Evolutionary conservation across 768 basidiomycete species (phyloP).

Genomic region (Trametes gibbosa): DNA sequence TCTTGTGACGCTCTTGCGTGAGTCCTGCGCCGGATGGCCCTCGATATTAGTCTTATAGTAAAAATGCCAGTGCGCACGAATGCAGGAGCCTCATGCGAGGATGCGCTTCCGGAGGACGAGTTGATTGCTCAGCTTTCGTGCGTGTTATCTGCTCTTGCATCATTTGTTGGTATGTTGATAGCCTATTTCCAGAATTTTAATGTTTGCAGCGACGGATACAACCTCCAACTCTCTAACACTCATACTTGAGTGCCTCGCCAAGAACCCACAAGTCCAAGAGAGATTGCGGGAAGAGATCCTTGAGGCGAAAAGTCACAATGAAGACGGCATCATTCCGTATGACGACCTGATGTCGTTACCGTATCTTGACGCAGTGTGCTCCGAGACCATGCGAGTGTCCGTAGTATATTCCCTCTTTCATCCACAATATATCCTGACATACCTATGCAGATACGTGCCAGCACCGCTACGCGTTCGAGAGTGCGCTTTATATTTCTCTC

Average conservation of each 20-base stretch:
- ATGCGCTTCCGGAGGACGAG: slow-evolving; percentile 13
- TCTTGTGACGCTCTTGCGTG: background rate
- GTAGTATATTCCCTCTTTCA: slow-evolving; percentile 37
- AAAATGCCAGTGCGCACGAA: slow-evolving; percentile 8
- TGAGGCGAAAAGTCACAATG: background rate
- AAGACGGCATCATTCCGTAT: slow-evolving; percentile 33
- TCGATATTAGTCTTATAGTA: too few relatives aligned
- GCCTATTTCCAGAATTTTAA: background rate
- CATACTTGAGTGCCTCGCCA: background rate
- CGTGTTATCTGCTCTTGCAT: background rate
- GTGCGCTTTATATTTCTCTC: background rate
- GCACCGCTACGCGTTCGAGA: background rate
- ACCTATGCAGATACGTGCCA: slow-evolving; percentile 2
- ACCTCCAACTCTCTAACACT: slow-evolving; percentile 1
- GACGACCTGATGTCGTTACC: slow-evolving; percentile 35
- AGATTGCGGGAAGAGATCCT: background rate
- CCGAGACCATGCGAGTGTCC: slow-evolving; percentile 56
- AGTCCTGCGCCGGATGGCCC: too few relatives aligned
- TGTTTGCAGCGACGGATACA: slow-evolving; percentile 7
- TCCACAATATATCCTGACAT: background rate
- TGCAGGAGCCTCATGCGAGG: background rate
- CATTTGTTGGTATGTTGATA: background rate
- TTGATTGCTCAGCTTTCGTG: slow-evolving; percentile 16
- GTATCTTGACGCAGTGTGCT: slow-evolving; percentile 63
- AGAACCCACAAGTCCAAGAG: background rate